Evolutionary conservation across 169 alveolate genomes (phyloP), one percentile per base, ranked within the genome.

Genomic region (Toxoplasma gondii): DNA sequence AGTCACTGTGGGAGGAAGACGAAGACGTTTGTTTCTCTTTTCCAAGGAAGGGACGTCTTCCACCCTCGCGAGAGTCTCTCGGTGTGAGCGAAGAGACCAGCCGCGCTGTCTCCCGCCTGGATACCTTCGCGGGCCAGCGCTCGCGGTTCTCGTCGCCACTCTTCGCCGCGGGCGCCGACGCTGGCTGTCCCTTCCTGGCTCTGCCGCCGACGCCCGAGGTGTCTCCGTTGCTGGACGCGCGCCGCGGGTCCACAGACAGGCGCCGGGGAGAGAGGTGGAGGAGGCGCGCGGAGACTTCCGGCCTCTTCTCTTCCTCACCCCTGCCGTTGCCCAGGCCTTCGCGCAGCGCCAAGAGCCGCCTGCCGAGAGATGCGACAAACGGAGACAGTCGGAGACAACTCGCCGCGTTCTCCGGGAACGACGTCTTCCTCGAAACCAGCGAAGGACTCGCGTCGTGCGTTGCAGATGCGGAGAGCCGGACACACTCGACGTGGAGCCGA

Each of bases 391-490:
- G 74, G n/a, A 16, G 74, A 31, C 74, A 31, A 64, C 34, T 19
- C 74, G 58, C 58, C 22, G 22, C 58, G 58, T 64, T 64, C n/a
- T 64, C 74, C 5, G 74, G 74, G 2, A 78, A 24, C 49, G 86
- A 78, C n/a, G 22, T 78, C 22, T 78, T 78, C n/a, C 86, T 78
- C 44, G 86, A 78, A n/a, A 78, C 86, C 27, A 78, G 86, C 45
- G 86, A 78, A 31, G 86, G 86, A 17, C 12, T 78, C 44, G n/a
- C 74, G 1, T 64, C 74, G 31, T 64, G 74, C 29, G 74, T 31
- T 1, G 74, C 74, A 4, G 74, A 64, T 31, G 74, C 74, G n/a
- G 74, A 64, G 29, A 19, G 74, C 29, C n/a, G 1, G 74, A 16
- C n/a, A 27, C 74, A 4, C n/a, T 16, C 74, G 34, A 1, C n/a